Evolutionary conservation across 306 rosid species (phyloP), one percentile per base, ranked within the genome.

Genomic region (Nissolia schottii): DNA sequence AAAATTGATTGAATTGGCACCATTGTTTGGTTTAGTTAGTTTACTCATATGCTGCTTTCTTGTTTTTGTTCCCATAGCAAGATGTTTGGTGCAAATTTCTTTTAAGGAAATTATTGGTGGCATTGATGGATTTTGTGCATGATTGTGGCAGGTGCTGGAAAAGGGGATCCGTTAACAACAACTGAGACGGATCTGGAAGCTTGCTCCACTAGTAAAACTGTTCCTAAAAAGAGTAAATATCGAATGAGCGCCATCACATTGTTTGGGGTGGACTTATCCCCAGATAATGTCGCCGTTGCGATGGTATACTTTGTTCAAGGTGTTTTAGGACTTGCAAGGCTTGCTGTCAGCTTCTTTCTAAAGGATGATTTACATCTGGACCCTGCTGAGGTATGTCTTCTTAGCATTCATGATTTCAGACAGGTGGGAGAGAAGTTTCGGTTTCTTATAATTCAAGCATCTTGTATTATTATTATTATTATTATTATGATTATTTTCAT

Each of bases 271-370:
- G 91, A 94, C 15, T 78, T 94, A 64, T 85, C 92, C 27, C 99
- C 97, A 6, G 99, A 94, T 84, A 91, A 85, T 76, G 73, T 86
- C 62, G 97, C 99, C 34, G 90, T 94, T 64, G 95, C 99, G 1
- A 91, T 94, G 97, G 99, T 94, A 14, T 94, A 94, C 80, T 94
- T 94, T 85, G 99, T 94, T 80, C 99, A 94, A 87, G 99, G 99
- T 40, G 96, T 94, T 66, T 78, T 94, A 45, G 97, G 93, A 70
- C 99, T 94, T 66, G 92, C 99, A 5, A 89, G 97, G 86, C 86
- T 94, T 74, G 99, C 99, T 41, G 92, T 94, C 43, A 86, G 70
- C 83, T 94, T 87, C 72, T 94, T 86, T 74, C 82, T 94, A 25
- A 94, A 91, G 77, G 99, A 94, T 29, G 95, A 91, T 91, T 89